phyloP scores from a whole-genome alignment of 768 basidiomycete species.

The Piloderma croceum region DNA sequence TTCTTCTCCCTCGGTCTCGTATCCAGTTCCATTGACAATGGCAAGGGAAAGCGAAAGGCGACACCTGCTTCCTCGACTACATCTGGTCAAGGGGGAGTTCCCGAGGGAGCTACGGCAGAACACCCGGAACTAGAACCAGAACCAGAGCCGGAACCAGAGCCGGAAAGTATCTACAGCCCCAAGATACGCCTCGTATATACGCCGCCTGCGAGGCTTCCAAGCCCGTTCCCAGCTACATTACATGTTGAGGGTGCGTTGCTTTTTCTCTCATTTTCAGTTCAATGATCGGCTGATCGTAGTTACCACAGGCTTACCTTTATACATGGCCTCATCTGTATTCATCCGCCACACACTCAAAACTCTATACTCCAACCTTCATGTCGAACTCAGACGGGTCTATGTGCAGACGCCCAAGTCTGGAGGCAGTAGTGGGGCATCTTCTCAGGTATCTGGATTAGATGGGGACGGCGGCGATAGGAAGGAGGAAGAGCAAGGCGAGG shows the following conservation, averaged over 20 bases:
- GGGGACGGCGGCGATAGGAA: too few relatives aligned
- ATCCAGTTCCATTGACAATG: too few relatives aligned
- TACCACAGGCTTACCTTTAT: slow-evolving; percentile 57
- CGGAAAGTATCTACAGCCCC: slow-evolving; percentile 58
- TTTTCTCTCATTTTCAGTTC: neutral
- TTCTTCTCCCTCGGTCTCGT: slow-evolving; percentile 69
- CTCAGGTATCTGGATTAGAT: too few relatives aligned
- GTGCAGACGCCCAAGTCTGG: too few relatives aligned
- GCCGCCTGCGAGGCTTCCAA: slow-evolving; percentile 58
- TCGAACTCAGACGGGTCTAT: slow-evolving; percentile 48
- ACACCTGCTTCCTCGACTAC: too few relatives aligned
- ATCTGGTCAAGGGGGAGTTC: too few relatives aligned
- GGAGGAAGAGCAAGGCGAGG: too few relatives aligned
- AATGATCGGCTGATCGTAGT: too few relatives aligned
- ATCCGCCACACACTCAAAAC: slow-evolving; percentile 72
- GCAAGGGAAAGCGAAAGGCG: too few relatives aligned
- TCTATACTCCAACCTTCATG: slow-evolving; percentile 58
- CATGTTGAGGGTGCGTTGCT: slow-evolving; percentile 57
- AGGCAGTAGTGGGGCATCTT: too few relatives aligned
- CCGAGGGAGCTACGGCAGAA: too few relatives aligned
- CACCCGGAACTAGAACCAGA: too few relatives aligned
- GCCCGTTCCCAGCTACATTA: slow-evolving; percentile 65
- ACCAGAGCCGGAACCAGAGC: slow-evolving; percentile 28
- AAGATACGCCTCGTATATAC: slow-evolving; percentile 61
- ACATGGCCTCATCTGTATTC: slow-evolving; percentile 64